Evolutionary conservation across 257 asterid species (phyloP), one percentile per base, ranked within the genome.

Genomic region (Solanum microdontum): DNA sequence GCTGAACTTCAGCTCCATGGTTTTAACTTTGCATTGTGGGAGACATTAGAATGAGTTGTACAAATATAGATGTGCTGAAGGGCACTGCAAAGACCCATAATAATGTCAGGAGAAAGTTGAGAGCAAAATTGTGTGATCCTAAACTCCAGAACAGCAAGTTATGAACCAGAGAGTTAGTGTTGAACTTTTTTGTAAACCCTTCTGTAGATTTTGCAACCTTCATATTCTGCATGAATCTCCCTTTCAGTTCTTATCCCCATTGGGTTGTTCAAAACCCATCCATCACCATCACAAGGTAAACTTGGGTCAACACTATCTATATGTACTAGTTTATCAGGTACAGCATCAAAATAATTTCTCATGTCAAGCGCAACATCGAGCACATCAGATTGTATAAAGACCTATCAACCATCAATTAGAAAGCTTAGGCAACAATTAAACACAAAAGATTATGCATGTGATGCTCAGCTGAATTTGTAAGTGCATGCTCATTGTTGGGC

Each of bases 211-310:
- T 86, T 90, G 90, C 97, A 92, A 74, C 98, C 98, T 93, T 94
- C 98, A 74, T 87, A 91, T 89, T 96, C 99, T 2, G 98, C 99
- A 92, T 96, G 97, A 75, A 96, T 91, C 91, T 96, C 98, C 88
- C 99, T 93, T 87, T 96, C 99, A 1, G 99, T 95, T 86, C 96
- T 92, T 89, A 95, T 94, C 66, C 97, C 98, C 97, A 97, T 89
- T 37, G 99, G 99, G 88, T 93, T 97, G 79, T 88, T 91, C 91
- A 93, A 87, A 89, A 97, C 88, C 99, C 99, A 97, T 17, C 99
- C 98, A 48, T 94, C 97, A 28, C 74, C 26, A 86, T 94, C 95
- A 55, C 95, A 94, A 4, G 45, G 87, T 88, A 93, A 77, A 86
- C 83, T 85, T 86, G 91, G 90, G 62, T 92, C 83, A 45, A 91